Conservation (phyloP, 2,329 filamentous ascomycete genomes). For the Cladosporium sp. region DNA sequence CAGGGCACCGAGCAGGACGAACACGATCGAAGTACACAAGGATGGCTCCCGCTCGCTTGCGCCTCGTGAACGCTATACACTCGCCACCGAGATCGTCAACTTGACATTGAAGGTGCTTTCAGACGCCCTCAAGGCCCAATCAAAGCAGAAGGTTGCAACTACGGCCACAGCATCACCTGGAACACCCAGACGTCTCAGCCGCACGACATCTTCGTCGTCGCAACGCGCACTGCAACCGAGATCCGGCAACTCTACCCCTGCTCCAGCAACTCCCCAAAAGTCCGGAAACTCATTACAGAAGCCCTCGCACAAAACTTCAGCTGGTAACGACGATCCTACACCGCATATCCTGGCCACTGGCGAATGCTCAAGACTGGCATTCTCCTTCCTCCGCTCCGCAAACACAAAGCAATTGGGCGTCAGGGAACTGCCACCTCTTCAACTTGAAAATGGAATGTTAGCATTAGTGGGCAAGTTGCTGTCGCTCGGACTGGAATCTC, state of each 20-base stretch:
- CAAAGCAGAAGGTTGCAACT: slow-evolving; percentile 38
- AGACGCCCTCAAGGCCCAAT: slow-evolving; percentile 56
- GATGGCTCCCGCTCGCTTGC: slow-evolving; percentile 2
- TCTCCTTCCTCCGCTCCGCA: slow-evolving; percentile 58
- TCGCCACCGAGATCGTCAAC: slow-evolving; percentile 73
- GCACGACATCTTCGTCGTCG: slow-evolving; percentile 8
- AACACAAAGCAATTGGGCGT: slow-evolving; percentile 50
- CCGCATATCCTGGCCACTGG: slow-evolving; percentile 48
- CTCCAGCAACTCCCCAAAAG: slow-evolving; percentile 42
- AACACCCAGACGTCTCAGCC: slow-evolving; percentile 39
- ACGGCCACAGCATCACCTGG: too few species aligned
- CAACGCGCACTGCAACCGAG: slow-evolving; percentile 34
- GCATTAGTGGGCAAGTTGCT: slow-evolving; percentile 65
- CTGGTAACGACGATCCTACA: neutral
- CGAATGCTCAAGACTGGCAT: slow-evolving; percentile 66
- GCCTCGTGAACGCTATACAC: slow-evolving; percentile 58
- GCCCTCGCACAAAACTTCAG: neutral
- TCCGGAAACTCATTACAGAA: neutral
- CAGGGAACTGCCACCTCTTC: slow-evolving; percentile 56
- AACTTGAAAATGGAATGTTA: slow-evolving; percentile 70
- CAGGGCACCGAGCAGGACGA: neutral
- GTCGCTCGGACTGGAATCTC: slow-evolving; percentile 59
- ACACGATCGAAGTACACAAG: slow-evolving; percentile 4
- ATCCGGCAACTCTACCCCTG: slow-evolving; percentile 49
- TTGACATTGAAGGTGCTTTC: slow-evolving; percentile 62